Base-by-base conservation (phyloP, 495 filamentous ascomycete species). In the Xeromyces bisporus region DNA sequence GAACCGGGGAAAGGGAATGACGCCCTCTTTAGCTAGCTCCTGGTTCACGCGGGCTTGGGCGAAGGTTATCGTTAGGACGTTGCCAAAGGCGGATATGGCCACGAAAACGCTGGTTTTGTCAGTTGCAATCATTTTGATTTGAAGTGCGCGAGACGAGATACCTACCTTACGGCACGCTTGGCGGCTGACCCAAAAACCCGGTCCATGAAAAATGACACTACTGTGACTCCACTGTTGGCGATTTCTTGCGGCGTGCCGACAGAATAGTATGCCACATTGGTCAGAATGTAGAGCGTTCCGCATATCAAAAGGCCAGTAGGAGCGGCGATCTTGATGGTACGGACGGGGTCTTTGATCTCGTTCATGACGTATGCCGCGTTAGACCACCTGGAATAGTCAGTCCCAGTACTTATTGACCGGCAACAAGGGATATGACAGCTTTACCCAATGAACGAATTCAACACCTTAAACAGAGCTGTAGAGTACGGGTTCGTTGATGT, bases 341-440 rank as follows among this genome's bases (percentile, higher is more conserved):
- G 56, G 3, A 77, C 65, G 0, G 77, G 77, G 35, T 80, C 55
- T 30, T 70, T 68, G 21, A 81, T 73, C 42, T 83, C 76, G 37
- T 80, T 78, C 28, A 80, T 44, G 8, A 81, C 76, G 36, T 81
- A 77, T 34, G 73, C 76, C 18, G 72, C 60, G 40, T 80, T 81
- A 3, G 56, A 60, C 32, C 74, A 62, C 1, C 45, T 48, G 17
- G 1, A 13, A 14, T 7, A 29, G 23, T 24, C n/a, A 24, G 23
- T 6, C 7, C 18, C 23, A 18, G 4, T 12, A 6, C 9, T 2
- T 3, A 10, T 18, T 4, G 12, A 20, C 2, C 9, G 12, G 7
- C 13, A 3, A 12, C 12, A 0, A 20, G 26, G 1, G 8, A n/a
- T n/a, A n/a, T n/a, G n/a, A n/a, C n/a, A n/a, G n/a, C n/a, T n/a